Conservation (phyloP, 2,329 filamentous ascomycete genomes). For the Nemania sp. region DNA sequence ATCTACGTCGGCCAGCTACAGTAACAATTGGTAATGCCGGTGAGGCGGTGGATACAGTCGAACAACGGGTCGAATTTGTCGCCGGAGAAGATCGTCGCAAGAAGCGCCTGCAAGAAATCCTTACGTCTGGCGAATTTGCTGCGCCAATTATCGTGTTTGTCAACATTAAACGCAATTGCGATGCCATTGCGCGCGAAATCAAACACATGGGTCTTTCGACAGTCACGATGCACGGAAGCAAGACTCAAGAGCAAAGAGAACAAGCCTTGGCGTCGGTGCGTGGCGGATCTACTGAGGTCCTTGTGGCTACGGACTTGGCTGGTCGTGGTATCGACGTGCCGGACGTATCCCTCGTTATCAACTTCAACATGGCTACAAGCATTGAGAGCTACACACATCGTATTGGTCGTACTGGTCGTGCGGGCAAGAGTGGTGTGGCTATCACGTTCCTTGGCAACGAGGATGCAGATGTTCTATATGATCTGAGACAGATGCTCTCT, state of each 20-base stretch:
- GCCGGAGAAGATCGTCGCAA: slow-evolving; percentile 94
- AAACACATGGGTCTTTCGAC: slow-evolving; percentile 91
- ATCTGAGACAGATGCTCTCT: slow-evolving; percentile 93
- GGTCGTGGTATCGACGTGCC: slow-evolving; percentile 98
- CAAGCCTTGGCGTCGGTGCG: slow-evolving; percentile 88
- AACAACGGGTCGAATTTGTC: slow-evolving; percentile 95
- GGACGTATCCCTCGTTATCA: slow-evolving; percentile 92
- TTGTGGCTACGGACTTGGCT: slow-evolving; percentile 95
- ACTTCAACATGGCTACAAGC: slow-evolving; percentile 97
- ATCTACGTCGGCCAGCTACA: slow-evolving; percentile 90
- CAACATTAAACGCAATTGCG: slow-evolving; percentile 99
- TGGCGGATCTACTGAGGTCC: slow-evolving; percentile 81
- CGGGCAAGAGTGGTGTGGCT: slow-evolving; percentile 94
- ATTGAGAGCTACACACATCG: slow-evolving; percentile 98
- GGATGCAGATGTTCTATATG: slow-evolving; percentile 90
- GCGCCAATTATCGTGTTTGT: slow-evolving; percentile 98
- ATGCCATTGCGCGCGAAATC: slow-evolving; percentile 93
- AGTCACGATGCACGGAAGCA: slow-evolving; percentile 93
- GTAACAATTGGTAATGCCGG: slow-evolving; percentile 95
- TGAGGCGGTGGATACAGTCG: slow-evolving; percentile 96
- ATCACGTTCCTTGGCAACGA: slow-evolving; percentile 96
- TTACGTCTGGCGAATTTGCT: slow-evolving; percentile 81
- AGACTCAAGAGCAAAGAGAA: slow-evolving; percentile 98
- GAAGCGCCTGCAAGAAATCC: slow-evolving; percentile 92
- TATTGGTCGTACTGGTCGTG: slow-evolving; percentile 96